These are phyloP conservation scores for Dactylorhiza incarnata DNA, from an alignment of 106 monocot genomes.

Conservation along the genomic window DNA sequence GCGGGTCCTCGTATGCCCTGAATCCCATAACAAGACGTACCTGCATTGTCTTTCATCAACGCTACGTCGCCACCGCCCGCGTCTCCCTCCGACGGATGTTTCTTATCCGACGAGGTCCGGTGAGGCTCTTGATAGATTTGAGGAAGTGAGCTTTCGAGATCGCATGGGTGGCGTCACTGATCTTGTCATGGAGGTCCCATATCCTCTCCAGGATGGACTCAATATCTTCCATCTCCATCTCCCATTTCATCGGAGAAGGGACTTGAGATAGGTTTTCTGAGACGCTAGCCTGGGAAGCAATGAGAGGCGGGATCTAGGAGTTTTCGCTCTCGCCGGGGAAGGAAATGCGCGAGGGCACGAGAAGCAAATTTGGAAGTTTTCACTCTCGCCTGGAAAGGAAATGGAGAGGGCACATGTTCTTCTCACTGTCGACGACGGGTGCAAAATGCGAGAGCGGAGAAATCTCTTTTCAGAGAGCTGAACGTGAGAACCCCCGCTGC, in stretches of 20 bases:
- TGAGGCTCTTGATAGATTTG: conserved; percentile 29
- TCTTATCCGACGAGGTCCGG: conserved; percentile 6
- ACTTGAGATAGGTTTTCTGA: conserved; percentile 9
- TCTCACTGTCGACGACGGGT: too few relatives aligned
- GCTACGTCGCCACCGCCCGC: neutral
- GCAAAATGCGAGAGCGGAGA: too few relatives aligned
- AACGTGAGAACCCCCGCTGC: too few relatives aligned
- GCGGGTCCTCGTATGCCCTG: neutral
- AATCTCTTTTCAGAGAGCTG: too few relatives aligned
- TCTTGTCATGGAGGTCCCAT: conserved; percentile 69
- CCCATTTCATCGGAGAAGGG: conserved; percentile 37
- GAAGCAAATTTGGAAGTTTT: too few relatives aligned
- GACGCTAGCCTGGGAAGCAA: neutral
- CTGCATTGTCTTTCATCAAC: conserved; percentile 6
- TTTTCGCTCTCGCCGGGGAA: too few relatives aligned
- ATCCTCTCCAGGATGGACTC: conserved; percentile 55
- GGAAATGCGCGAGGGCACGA: too few relatives aligned
- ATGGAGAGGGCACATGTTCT: too few relatives aligned
- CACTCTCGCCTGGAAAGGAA: too few relatives aligned
- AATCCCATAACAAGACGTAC: conserved; percentile 18
- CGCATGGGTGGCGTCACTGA: conserved; percentile 69
- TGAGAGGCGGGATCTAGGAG: too few relatives aligned
- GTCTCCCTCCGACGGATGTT: neutral
- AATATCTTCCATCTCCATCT: conserved; percentile 47
- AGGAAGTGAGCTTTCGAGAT: conserved; percentile 51